Evolutionary conservation across 2,329 filamentous ascomycete species (phyloP), one percentile per base, ranked within the genome.

Genomic region (Neocatenulostroma microsporum): DNA sequence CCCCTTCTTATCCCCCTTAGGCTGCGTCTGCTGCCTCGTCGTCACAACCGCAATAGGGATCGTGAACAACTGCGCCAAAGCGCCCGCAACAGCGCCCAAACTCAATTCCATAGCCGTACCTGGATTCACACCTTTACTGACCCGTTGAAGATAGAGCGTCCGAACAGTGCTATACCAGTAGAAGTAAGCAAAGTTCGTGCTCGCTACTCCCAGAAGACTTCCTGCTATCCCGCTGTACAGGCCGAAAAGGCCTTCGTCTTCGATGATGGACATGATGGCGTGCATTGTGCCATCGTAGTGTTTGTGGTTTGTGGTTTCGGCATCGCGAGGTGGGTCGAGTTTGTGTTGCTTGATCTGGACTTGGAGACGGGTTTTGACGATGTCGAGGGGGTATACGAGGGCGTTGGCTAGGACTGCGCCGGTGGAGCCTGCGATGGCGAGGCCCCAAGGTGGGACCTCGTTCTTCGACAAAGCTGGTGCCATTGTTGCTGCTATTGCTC

Each of bases 101-200:
- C 79, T 74, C 39, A 98, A 72, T 63, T 98, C 91, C 29, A 82
- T 72, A 4, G 82, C 75, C 1, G 88, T 96, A 14, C 84, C 80
- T 2, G 87, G 85, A 48, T 74, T 74, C 49, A 65, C 66, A 18
- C 40, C 45, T 7, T 49, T 53, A 21, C 51, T 45, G 8, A 55
- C 42, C 17, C 70, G 72, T 13, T 67, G 64, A 48, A 84, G 64
- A 61, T 96, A 96, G 14, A 94, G 63, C 12, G 78, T 78, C 45
- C 91, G 79, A 21, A 95, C 85, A 19, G 91, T 67, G 4, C 86
- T 89, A 62, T 96, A 96, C 88, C 89, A 96, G 68, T 98, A 98
- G 62, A 98, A 98, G 67, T 98, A 98, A 54, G 91, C 91, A 60
- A 98, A 98, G 63, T 98, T 98, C 35, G 89, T 96, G 18, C 88